These are phyloP conservation scores for Lyophyllum atratum DNA, from an alignment of 768 basidiomycete species.

Conservation along the genomic window DNA sequence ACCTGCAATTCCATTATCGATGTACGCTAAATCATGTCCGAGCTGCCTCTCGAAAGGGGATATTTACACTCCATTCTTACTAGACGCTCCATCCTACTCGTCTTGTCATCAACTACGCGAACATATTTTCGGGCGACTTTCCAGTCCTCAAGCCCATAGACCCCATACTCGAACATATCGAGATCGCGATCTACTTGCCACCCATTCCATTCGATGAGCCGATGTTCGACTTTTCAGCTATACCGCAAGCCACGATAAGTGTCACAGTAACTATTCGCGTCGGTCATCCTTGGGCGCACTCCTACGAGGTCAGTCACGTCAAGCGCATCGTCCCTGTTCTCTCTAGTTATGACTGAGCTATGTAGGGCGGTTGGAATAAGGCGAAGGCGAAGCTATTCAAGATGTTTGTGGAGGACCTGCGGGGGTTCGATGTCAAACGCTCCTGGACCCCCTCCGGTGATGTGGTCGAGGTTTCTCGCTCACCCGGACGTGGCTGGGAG, in stretches of 20 bases:
- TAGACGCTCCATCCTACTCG: too few relatives aligned
- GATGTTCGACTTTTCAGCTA: conserved; percentile 1
- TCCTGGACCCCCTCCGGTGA: background rate
- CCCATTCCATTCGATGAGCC: background rate
- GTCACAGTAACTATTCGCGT: background rate
- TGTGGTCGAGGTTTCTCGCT: background rate
- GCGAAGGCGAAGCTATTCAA: background rate
- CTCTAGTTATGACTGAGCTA: background rate
- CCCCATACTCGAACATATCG: background rate
- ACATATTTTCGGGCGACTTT: background rate
- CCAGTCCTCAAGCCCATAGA: background rate
- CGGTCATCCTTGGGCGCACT: too few relatives aligned
- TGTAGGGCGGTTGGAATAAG: background rate
- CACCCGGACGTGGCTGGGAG: background rate
- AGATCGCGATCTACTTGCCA: background rate
- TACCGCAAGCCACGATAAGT: background rate
- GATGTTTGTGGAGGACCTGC: background rate
- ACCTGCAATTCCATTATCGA: background rate
- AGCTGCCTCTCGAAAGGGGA: too few relatives aligned
- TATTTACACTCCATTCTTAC: too few relatives aligned
- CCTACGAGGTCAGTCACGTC: background rate
- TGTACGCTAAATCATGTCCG: background rate
- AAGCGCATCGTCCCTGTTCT: background rate
- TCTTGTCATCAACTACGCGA: too few relatives aligned
- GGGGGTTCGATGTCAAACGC: background rate